phyloP scores from a whole-genome alignment of 1,284 basidiomycete species.

The Leccinum pachyderme region DNA sequence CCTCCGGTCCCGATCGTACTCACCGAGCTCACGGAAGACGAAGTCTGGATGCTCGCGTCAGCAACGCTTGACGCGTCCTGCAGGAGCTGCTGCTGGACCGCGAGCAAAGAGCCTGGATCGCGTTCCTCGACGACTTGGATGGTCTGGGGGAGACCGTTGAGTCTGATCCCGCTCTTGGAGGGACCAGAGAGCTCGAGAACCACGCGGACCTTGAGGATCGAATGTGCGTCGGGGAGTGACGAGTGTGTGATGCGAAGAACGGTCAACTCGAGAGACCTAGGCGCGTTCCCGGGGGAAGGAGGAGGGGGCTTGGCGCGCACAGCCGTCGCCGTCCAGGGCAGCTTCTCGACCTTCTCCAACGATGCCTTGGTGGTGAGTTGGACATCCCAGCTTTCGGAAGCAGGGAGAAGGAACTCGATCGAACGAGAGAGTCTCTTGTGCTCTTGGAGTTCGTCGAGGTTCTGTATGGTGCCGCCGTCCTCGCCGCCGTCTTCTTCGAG shows the following conservation, averaged over 20 bases:
- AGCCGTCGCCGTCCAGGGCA: slow-evolving; percentile 76
- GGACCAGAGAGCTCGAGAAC: slow-evolving; percentile 82
- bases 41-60: slow-evolving; percentile 63
- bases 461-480: slow-evolving; percentile 37
- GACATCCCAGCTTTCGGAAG: slow-evolving; percentile 88
- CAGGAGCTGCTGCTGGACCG: slow-evolving; percentile 53
- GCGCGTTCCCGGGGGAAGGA: slow-evolving; percentile 34
- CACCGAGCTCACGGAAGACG: slow-evolving; percentile 48
- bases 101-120: slow-evolving; percentile 55
- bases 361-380: slow-evolving; percentile 70
- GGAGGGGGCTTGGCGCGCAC: slow-evolving; percentile 45
- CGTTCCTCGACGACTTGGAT: slow-evolving; percentile 66
- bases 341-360: slow-evolving; percentile 66
- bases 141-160: slow-evolving; percentile 80
- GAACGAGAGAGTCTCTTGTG: slow-evolving; percentile 67
- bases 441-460: slow-evolving; percentile 62
- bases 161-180: slow-evolving; percentile 60
- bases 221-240: slow-evolving; percentile 67
- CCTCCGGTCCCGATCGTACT: slow-evolving; percentile 34
- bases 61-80: slow-evolving; percentile 70
- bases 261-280: slow-evolving; percentile 53
- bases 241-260: slow-evolving; percentile 72
- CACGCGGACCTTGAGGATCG: slow-evolving; percentile 76
- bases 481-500: slow-evolving; percentile 55
- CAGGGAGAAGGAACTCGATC: slow-evolving; percentile 79